Conservation (phyloP, 108 stramenopile genomes). For the Stephanodiscus triporus region DNA sequence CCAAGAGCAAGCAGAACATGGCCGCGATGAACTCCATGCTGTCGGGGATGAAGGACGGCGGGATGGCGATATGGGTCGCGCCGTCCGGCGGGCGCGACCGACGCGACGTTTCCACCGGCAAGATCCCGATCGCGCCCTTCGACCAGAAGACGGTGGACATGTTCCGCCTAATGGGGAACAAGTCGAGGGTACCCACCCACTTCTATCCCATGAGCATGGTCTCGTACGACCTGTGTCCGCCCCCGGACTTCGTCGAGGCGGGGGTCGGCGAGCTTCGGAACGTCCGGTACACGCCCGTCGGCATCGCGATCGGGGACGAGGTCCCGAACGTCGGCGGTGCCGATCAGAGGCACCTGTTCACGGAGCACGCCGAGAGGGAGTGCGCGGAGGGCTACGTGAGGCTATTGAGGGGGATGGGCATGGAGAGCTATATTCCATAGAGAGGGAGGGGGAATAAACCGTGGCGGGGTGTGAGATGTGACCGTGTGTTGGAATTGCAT, state of each 20-base stretch:
- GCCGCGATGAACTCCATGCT: slow-evolving; percentile 88
- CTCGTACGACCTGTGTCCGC: slow-evolving; percentile 93
- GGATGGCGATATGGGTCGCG: slow-evolving; percentile 95
- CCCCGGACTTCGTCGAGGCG: slow-evolving; percentile 87
- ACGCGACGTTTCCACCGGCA: slow-evolving; percentile 71
- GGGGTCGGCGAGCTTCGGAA: slow-evolving; percentile 86
- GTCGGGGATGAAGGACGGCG: slow-evolving; percentile 79
- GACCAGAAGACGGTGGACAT: slow-evolving; percentile 94
- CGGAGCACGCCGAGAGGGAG: slow-evolving; percentile 56
- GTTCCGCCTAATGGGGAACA: slow-evolving; percentile 94
- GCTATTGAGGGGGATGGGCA: slow-evolving; percentile 48
- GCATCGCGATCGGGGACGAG: slow-evolving; percentile 74
- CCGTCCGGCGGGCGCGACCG: slow-evolving; percentile 95
- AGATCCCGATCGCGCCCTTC: slow-evolving; percentile 91
- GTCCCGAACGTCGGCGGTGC: slow-evolving; percentile 72
- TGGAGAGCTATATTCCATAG: slow-evolving; percentile 47
- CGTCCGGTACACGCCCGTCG: slow-evolving; percentile 85
- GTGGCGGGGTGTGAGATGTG: too few species aligned
- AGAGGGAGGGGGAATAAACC: too few species aligned
- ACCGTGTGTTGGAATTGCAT: too few species aligned
- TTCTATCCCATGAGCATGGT: slow-evolving; percentile 96
- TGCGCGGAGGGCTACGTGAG: slow-evolving; percentile 61
- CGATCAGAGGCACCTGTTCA: slow-evolving; percentile 73
- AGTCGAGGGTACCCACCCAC: slow-evolving; percentile 85
- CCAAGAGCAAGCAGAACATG: slow-evolving; percentile 88